Evolutionary conservation across 1,284 basidiomycete species (phyloP).

Genomic region (Lignosus rhinocerotis): DNA sequence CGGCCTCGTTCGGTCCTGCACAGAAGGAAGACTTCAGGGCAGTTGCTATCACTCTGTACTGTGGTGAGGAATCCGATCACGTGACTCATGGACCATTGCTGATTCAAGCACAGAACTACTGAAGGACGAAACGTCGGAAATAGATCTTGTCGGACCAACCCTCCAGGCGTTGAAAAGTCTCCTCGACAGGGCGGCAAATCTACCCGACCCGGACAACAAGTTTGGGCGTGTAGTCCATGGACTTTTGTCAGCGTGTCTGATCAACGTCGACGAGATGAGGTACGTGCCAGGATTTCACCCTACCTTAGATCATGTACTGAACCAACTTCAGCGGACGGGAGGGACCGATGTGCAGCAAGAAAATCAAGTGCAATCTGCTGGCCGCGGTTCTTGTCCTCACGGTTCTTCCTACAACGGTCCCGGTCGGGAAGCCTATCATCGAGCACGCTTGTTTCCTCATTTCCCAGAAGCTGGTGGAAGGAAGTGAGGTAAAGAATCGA

Average conservation of each 20-base stretch:
- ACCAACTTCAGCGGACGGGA: slow-evolving; percentile 63
- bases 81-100: neutral
- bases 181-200: slow-evolving; percentile 48
- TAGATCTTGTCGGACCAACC: slow-evolving; percentile 79
- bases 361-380: slow-evolving; percentile 90
- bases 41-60: slow-evolving; percentile 80
- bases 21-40: slow-evolving; percentile 76
- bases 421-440: slow-evolving; percentile 74
- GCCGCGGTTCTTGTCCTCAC: slow-evolving; percentile 87
- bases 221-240: slow-evolving; percentile 78
- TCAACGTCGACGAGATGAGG: slow-evolving; percentile 92
- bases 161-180: slow-evolving; percentile 78
- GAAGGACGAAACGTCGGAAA: slow-evolving; percentile 78
- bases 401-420: slow-evolving; percentile 66
- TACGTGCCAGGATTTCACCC: slow-evolving; percentile 38
- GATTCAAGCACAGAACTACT: slow-evolving; percentile 59
- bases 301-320: slow-evolving; percentile 1
- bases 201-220: slow-evolving; percentile 36
- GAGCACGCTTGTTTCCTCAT: slow-evolving; percentile 88
- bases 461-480: slow-evolving; percentile 70
- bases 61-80: slow-evolving; percentile 46
- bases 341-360: slow-evolving; percentile 76
- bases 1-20: slow-evolving; percentile 55
- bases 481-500: slow-evolving; percentile 58
- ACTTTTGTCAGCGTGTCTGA: slow-evolving; percentile 80